Evolutionary conservation across 164 flowering plant genomes (phyloP), one percentile per base, ranked within the genome.

Genomic region (Litsea cubeba): DNA sequence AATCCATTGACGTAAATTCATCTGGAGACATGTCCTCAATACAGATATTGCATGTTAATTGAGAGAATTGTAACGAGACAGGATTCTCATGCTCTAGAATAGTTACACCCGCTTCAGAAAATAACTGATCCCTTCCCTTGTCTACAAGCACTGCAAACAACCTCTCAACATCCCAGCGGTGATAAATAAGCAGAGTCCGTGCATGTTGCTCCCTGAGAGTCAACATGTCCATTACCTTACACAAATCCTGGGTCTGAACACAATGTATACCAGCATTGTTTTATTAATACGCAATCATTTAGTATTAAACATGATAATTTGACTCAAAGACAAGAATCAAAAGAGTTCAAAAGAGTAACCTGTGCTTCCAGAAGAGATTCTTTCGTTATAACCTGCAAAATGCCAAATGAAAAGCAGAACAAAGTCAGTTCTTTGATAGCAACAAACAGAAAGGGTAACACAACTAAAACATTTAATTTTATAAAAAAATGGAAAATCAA

Each of bases 161-260:
- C 78, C 79, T 87, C 76, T 93, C 89, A 26, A 89, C 89, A 77
- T 93, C 88, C 98, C 98, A 93, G 5, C 91, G 87, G 40, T 87
- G 80, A 82, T 91, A 84, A 73, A 91, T 93, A 74, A 93, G 94
- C 75, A 93, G 78, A 57, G 93, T 90, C 32, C 98, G 86, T 0
- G 98, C 95, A 80, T 91, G 95, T 25, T 91, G 92, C 75, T 91
- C 95, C 40, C 82, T 82, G 71, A 93, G 51, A 17, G 84, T 83
- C 6, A 93, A 82, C 82, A 90, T 28, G 5, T 93, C 95, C 89
- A 86, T 90, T 22, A 93, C 91, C 71, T 80, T 86, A 14, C 77
- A 85, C 82, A 93, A 81, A 76, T 89, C 95, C 69, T 88, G 91
- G 60, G 75, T 87, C 98, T 92, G 83, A 75, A 82, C 1, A 72